phyloP scores from a whole-genome alignment of 1,139 yeast species.

The Suhomyces taliae region DNA sequence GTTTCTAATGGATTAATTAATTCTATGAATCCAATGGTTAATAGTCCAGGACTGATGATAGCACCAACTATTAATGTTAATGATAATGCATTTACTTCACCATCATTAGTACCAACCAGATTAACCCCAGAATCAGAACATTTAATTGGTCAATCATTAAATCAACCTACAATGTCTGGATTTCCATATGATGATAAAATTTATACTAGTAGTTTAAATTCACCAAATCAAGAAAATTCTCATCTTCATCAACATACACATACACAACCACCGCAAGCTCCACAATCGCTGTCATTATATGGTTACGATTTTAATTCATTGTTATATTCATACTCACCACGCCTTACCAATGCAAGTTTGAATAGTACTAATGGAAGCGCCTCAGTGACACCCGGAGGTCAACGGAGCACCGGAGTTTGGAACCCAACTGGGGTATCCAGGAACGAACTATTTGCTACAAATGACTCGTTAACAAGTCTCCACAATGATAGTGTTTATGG shows the following conservation, averaged over 20 bases:
- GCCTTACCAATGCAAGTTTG: conserved; percentile 14
- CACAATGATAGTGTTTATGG: conserved; percentile 4
- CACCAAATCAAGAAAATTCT: conserved; percentile 12
- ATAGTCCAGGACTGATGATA: neutral
- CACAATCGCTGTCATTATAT: conserved; percentile 5
- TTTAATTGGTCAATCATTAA: neutral
- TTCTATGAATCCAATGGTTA: neutral
- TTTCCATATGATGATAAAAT: conserved; percentile 26
- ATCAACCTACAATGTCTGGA: conserved; percentile 8
- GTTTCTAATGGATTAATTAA: neutral
- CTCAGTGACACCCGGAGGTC: conserved; percentile 1
- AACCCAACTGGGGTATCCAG: conserved; percentile 4
- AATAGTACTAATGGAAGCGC: conserved; percentile 4
- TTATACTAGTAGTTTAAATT: conserved; percentile 14
- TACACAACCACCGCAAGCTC: conserved; percentile 1
- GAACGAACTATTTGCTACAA: conserved; percentile 9
- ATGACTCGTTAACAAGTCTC: conserved; percentile 12
- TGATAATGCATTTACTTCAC: neutral
- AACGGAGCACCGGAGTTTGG: conserved; percentile 9
- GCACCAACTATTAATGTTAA: neutral
- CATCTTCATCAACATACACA: neutral
- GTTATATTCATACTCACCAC: conserved; percentile 19
- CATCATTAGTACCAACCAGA: neutral
- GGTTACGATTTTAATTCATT: conserved; percentile 12
- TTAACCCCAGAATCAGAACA: neutral